Conservation (phyloP, 257 asterid species). For the Salvia miltiorrhiza region DNA sequence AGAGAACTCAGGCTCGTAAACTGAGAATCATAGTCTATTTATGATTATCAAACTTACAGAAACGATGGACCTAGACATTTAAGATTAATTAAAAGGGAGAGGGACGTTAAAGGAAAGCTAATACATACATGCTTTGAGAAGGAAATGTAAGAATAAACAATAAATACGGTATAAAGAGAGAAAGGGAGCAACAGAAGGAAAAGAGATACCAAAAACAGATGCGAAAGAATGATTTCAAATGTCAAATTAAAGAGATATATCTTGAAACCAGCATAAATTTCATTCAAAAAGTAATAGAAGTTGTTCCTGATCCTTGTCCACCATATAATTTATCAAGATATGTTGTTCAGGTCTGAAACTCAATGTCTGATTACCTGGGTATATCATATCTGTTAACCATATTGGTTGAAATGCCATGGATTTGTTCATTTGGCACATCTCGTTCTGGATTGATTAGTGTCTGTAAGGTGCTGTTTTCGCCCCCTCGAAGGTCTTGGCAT, state of each 20-base stretch:
- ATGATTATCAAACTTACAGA: not conserved
- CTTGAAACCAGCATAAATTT: not conserved
- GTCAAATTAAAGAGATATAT: not conserved
- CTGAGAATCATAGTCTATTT: not conserved
- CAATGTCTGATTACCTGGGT: constrained; percentile 52
- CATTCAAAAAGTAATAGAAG: not conserved
- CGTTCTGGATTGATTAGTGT: constrained; percentile 78
- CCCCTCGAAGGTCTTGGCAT: constrained; percentile 85
- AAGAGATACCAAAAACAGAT: not conserved
- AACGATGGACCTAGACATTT: not conserved
- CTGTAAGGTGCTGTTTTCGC: constrained; percentile 82
- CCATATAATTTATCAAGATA: not conserved
- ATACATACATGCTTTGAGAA: not conserved
- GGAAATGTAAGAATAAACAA: not conserved
- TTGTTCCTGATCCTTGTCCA: not conserved
- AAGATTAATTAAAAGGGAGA: not conserved
- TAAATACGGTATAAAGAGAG: not conserved
- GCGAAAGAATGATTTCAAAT: not conserved
- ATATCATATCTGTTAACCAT: constrained; percentile 70
- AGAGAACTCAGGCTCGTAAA: not conserved
- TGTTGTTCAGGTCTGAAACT: not conserved
- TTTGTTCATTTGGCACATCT: constrained; percentile 43
- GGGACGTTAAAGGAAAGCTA: not conserved
- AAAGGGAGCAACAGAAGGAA: not conserved
- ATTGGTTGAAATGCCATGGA: constrained; percentile 64